Evolutionary conservation across 306 rosid genomes (phyloP), one percentile per base, ranked within the genome.

Genomic region (Trifolium pratense): DNA sequence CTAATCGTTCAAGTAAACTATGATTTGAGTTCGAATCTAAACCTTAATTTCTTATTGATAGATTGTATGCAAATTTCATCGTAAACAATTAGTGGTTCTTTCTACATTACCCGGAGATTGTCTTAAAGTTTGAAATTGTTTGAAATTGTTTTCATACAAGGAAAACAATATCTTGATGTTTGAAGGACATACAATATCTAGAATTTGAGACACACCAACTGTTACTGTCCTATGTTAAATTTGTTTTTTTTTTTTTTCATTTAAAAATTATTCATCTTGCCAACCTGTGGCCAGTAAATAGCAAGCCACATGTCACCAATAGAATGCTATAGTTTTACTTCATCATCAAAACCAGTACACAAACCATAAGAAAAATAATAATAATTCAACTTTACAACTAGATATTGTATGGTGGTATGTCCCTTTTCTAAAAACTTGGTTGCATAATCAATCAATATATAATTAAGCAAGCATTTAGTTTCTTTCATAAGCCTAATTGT

Each of bases 241-340:
- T 14, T 17, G n/a, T 9, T 10, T 17, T 68, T 34, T 68, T n/a
- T n/a, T 32, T 9, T 63, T 29, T 73, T 74, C 55, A 70, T 57
- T 70, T 32, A 72, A 78, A 71, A 62, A 45, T 37, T 18, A 52
- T 70, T 75, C 74, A 58, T 68, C 59, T 36, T 68, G 74, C 48
- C 72, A 67, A 68, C 79, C 66, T 83, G 77, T 70, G 66, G 81
- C 83, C 77, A 77, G 53, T 75, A 26, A 26, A 64, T 57, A 66
- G 65, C 17, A 34, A 75, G 68, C 68, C 79, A 70, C 83, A 13
- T 60, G 75, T 53, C 60, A 74, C 21, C 16, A 21, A 56, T 21
- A 21, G 25, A 21, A 21, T 21, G 2, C 25, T 21, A 21, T 21
- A 21, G 51, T 75, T 36, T 63, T 15, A 36, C 21, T 43, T 75